Percentiles rank a stretch among this genome's conserved stretches.
These are phyloP conservation scores for Harrya chromipes DNA, from an alignment of 768 basidiomycete genomes.

Conservation along the genomic window DNA sequence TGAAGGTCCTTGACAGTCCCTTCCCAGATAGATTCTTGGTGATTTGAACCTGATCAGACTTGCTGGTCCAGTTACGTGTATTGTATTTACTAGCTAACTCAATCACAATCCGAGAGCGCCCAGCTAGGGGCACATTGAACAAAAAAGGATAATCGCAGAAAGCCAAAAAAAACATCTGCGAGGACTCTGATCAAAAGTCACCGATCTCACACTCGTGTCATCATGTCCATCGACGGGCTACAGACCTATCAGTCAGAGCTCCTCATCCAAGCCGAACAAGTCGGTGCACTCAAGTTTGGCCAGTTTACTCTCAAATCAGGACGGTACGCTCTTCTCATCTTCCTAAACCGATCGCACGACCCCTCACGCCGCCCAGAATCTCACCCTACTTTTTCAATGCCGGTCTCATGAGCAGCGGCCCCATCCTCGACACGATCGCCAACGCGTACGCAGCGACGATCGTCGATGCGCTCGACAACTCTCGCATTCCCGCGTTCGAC, in stretches of 20 bases:
- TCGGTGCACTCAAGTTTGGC: slow-evolving; percentile 84
- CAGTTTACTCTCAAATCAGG: slow-evolving; percentile 94
- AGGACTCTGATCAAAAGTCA: too few species aligned
- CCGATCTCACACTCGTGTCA: neutral
- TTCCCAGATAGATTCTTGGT: too few species aligned
- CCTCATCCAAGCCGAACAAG: slow-evolving; percentile 63
- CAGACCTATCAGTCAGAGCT: slow-evolving; percentile 58
- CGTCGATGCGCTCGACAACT: slow-evolving; percentile 39
- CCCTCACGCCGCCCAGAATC: slow-evolving; percentile 39
- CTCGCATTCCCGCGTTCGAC: slow-evolving; percentile 52
- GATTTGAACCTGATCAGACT: too few species aligned
- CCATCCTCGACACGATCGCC: slow-evolving; percentile 73
- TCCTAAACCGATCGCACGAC: neutral
- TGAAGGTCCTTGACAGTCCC: too few species aligned
- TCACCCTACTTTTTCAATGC: slow-evolving; percentile 99
- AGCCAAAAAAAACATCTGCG: too few species aligned
- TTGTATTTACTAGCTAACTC: too few species aligned
- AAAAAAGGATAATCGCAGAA: too few species aligned
- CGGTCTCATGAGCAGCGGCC: slow-evolving; percentile 79
- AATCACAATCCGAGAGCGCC: too few species aligned
- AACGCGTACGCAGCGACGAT: slow-evolving; percentile 84
- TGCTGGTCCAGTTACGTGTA: too few species aligned
- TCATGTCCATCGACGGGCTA: slow-evolving; percentile 29
- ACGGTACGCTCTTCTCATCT: slow-evolving; percentile 52
- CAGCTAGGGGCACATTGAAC: too few species aligned